Base-by-base conservation (phyloP, 2,329 filamentous ascomycete species). In the Claviceps citrina region DNA sequence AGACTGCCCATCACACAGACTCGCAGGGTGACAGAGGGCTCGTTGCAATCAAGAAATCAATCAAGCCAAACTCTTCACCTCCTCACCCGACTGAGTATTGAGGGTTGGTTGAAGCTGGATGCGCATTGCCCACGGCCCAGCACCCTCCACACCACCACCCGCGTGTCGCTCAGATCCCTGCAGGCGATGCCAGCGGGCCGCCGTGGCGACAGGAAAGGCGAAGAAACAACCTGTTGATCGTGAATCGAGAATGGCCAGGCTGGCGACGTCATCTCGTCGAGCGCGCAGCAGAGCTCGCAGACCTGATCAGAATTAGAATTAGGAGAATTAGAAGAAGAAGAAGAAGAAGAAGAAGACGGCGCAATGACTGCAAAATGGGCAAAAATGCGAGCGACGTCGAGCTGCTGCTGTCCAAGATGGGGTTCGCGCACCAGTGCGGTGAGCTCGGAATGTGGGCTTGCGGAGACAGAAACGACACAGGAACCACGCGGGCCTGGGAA, bases 151-250 rank as follows among this genome's bases (percentile, higher is more conserved):
- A 31, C 36, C 31, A 41, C 34, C 24, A 36, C 16, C 42, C 38
- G 38, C 42, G 37, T 39, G 33, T 47, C 39, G 40, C 43, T 40
- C 39, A 35, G 47, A 51, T 50, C 49, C 49, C 48, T 51, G 49
- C 42, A 35, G 42, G 43, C 42, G 22, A 46, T 39, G 40, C 16
- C 36, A 44, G 44, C 43, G 43, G 46, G 44, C 44, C 41, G 44
- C 27, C 40, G 35, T 43, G 45, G 38, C 33, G 24, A 13, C 26
- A 13, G 10, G 10, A 7, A 8, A 42, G 28, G 43, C 37, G 20
- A 16, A 16, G 30, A 18, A 18, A 16, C 24, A 27, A 38, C 19
- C 19, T 38, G 16, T 30, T 15, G 12, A 9, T 6, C 31, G 16
- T 8, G 5, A 13, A 10, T 10, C 16, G 36, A 12, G 26, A 31